phyloP scores from a whole-genome alignment of 257 asterid genomes.

The Prunella vulgaris region DNA sequence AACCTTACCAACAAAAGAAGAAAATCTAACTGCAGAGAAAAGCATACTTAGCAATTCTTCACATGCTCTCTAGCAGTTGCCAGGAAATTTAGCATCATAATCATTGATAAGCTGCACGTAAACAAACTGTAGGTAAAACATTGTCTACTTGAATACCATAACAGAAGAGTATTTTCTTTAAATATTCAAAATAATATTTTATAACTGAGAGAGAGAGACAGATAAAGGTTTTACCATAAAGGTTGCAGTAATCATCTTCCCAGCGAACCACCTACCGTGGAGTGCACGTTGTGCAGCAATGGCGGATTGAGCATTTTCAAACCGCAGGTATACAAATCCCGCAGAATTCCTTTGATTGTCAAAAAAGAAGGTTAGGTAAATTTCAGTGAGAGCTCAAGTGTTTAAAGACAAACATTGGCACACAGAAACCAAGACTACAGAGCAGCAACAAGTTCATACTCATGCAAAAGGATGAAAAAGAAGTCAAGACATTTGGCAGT shows the following conservation, averaged over 20 bases:
- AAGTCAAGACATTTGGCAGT: not conserved
- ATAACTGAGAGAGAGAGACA: not conserved
- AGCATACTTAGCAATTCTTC: not conserved
- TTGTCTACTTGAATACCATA: not conserved
- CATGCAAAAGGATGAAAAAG: not conserved
- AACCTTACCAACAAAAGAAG: not conserved
- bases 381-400: not conserved
- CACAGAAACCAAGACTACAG: not conserved
- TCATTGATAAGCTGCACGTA: slow-evolving; percentile 36
- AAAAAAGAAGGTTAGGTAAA: not conserved
- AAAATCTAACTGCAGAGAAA: slow-evolving; percentile 7
- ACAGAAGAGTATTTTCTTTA: too few relatives aligned
- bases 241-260: slow-evolving; percentile 74
- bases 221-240: slow-evolving; percentile 41
- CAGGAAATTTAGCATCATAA: slow-evolving; percentile 50
- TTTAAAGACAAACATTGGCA: not conserved
- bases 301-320: slow-evolving; percentile 49
- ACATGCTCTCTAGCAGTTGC: slow-evolving; percentile 31
- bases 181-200: too few relatives aligned
- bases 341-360: slow-evolving; percentile 42
- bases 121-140: not conserved
- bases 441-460: not conserved
- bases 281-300: slow-evolving; percentile 59
- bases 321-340: slow-evolving; percentile 65
- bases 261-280: slow-evolving; percentile 82